phyloP scores from a whole-genome alignment of 257 asterid species.

The Penstemon eatonii region DNA sequence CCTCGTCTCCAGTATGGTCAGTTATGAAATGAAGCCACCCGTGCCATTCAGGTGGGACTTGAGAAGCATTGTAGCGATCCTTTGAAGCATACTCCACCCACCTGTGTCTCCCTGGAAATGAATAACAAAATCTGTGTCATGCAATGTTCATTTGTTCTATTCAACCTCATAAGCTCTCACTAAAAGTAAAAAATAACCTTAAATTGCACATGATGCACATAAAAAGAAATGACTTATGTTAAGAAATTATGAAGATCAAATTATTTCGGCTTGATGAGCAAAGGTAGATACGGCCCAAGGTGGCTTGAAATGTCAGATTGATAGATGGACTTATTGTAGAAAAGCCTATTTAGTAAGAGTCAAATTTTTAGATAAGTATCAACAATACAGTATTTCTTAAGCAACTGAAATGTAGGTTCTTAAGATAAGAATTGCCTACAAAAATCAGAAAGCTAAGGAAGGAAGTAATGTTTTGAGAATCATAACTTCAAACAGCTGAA shows the following conservation, averaged over 20 bases:
- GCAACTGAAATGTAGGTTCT: neutral
- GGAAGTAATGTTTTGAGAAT: neutral
- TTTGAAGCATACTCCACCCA: constrained; percentile 98
- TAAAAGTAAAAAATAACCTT: neutral
- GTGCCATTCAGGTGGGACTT: constrained; percentile 98
- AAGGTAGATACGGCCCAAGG: neutral
- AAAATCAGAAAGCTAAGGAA: constrained; percentile 13
- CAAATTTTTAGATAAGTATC: too few species aligned
- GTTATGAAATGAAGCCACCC: constrained; percentile 96
- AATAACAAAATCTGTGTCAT: neutral
- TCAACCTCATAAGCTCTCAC: constrained; percentile 8
- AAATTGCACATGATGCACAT: neutral
- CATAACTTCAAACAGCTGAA: neutral
- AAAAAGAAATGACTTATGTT: neutral
- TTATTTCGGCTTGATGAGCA: neutral
- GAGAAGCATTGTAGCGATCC: constrained; percentile 95
- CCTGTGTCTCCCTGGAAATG: constrained; percentile 79
- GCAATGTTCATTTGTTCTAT: constrained; percentile 11
- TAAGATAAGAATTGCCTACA: neutral
- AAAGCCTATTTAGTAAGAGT: too few species aligned
- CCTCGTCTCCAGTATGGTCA: constrained; percentile 98
- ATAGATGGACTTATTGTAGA: neutral
- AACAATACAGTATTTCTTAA: neutral
- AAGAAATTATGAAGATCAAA: neutral
- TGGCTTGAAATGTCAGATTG: neutral